Percentiles rank a stretch among this genome's conserved stretches.
phyloP scores from a whole-genome alignment of 805 yeast species.

The Candida nemodendra region DNA sequence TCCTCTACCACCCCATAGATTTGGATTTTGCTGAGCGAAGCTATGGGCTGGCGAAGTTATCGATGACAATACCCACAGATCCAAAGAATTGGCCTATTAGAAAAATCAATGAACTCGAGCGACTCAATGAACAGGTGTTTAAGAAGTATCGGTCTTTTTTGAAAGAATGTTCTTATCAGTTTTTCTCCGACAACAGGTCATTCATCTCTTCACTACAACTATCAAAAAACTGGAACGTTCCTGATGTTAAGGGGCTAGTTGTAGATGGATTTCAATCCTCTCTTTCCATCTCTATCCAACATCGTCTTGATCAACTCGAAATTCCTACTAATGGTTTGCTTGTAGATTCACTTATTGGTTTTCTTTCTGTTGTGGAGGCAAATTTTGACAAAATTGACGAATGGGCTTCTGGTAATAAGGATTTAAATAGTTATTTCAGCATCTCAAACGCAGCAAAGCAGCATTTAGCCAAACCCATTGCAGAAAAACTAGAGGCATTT shows the following conservation, averaged over 20 bases:
- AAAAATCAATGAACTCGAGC: conserved; percentile 14
- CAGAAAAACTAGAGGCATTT: conserved; percentile 19
- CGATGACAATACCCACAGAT: conserved; percentile 25
- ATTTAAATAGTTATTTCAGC: conserved; percentile 18
- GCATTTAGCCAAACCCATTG: conserved; percentile 19
- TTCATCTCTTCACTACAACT: conserved; percentile 23
- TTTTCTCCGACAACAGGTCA: conserved; percentile 20
- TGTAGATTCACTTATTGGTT: conserved; percentile 17
- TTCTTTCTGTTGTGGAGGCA: conserved; percentile 17
- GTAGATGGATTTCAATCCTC: conserved; percentile 8
- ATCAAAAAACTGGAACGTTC: conserved; percentile 18
- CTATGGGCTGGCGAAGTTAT: conserved; percentile 24
- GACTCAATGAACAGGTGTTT: conserved; percentile 16
- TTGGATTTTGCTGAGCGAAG: conserved; percentile 21
- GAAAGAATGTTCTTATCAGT: conserved; percentile 10
- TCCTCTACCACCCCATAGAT: conserved; percentile 15
- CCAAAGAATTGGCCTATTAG: conserved; percentile 27
- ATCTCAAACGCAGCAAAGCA: conserved; percentile 20
- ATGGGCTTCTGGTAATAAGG: conserved; percentile 26
- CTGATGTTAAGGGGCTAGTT: conserved; percentile 14
- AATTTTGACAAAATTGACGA: conserved; percentile 26
- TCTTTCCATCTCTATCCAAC: conserved; percentile 11
- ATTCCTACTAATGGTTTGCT: conserved; percentile 11
- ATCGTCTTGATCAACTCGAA: conserved; percentile 14
- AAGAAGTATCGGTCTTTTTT: conserved; percentile 10